Conservation (phyloP, 2,329 filamentous ascomycete genomes). For the Zymoseptoria ardabiliae region DNA sequence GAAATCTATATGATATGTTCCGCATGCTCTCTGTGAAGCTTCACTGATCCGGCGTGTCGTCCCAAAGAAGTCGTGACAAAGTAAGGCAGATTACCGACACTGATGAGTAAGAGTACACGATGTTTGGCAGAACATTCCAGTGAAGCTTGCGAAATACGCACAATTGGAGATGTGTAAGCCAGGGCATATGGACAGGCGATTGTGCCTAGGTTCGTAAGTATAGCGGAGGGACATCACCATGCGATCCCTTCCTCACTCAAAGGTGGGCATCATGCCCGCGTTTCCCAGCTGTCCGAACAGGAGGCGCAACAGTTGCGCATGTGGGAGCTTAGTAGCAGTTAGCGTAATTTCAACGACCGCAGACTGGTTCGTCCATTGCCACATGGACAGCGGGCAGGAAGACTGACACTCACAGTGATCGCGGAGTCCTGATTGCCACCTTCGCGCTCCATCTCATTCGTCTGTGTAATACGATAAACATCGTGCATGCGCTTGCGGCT, state of each 20-base stretch:
- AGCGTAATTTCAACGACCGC: not conserved
- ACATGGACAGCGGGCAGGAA: no score
- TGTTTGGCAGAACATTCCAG: not conserved
- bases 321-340: slow-evolving; percentile 15
- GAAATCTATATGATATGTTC: no score
- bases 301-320: slow-evolving; percentile 22
- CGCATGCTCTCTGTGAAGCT: no score
- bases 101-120: not conserved
- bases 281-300: slow-evolving; percentile 22
- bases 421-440: slow-evolving; percentile 52
- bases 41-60: no score
- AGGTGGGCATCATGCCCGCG: slow-evolving; percentile 12
- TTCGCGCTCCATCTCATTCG: slow-evolving; percentile 54
- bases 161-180: not conserved
- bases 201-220: not conserved
- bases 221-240: not conserved
- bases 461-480: slow-evolving; percentile 53
- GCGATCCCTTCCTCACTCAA: not conserved
- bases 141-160: not conserved
- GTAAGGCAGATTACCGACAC: not conserved
- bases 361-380: not conserved
- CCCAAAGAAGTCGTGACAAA: no score
- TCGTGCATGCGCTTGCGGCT: slow-evolving; percentile 54
- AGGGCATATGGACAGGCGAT: not conserved
- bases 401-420: slow-evolving; percentile 38